Evolutionary conservation across 2,329 filamentous ascomycete species (phyloP).

Genomic region (Fusarium oxysporum): DNA sequence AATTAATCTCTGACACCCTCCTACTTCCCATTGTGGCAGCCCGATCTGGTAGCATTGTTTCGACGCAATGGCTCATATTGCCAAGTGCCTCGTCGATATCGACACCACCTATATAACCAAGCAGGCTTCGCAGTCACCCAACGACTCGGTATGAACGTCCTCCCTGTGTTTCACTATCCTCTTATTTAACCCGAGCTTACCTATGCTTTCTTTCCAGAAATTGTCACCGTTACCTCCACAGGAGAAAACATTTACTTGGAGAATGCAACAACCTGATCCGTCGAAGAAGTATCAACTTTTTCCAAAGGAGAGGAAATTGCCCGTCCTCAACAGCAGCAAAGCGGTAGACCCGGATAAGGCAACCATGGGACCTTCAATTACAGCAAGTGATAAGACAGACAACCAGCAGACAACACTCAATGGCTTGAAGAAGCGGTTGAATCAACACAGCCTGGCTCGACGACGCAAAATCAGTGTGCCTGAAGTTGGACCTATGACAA

Average conservation of each 20-base stretch:
- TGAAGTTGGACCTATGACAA: slow-evolving; percentile 75
- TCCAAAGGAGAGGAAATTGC: slow-evolving; percentile 63
- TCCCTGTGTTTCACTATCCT: slow-evolving; percentile 14
- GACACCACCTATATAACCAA: slow-evolving; percentile 65
- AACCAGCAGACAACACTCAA: slow-evolving; percentile 52
- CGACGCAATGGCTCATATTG: slow-evolving; percentile 70
- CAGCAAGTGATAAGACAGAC: slow-evolving; percentile 57
- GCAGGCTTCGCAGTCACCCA: slow-evolving; percentile 58
- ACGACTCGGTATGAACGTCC: slow-evolving; percentile 56
- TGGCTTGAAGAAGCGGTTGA: slow-evolving; percentile 64
- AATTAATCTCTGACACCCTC: slow-evolving; percentile 44
- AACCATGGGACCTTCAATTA: slow-evolving; percentile 55
- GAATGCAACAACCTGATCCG: slow-evolving; percentile 66
- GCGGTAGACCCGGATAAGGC: slow-evolving; percentile 65
- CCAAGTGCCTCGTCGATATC: slow-evolving; percentile 65
- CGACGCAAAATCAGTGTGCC: slow-evolving; percentile 73
- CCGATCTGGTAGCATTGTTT: slow-evolving; percentile 37
- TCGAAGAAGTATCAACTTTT: slow-evolving; percentile 71
- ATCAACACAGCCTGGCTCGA: slow-evolving; percentile 67
- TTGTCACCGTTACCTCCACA: slow-evolving; percentile 48
- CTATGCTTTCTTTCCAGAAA: slow-evolving; percentile 35
- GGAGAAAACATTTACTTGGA: slow-evolving; percentile 67
- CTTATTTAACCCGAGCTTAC: slow-evolving; percentile 25
- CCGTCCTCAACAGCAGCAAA: slow-evolving; percentile 56
- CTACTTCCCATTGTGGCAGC: slow-evolving; percentile 38